Conservation (phyloP, 2,329 filamentous ascomycete species). For the Penicillium hesseltinei region DNA sequence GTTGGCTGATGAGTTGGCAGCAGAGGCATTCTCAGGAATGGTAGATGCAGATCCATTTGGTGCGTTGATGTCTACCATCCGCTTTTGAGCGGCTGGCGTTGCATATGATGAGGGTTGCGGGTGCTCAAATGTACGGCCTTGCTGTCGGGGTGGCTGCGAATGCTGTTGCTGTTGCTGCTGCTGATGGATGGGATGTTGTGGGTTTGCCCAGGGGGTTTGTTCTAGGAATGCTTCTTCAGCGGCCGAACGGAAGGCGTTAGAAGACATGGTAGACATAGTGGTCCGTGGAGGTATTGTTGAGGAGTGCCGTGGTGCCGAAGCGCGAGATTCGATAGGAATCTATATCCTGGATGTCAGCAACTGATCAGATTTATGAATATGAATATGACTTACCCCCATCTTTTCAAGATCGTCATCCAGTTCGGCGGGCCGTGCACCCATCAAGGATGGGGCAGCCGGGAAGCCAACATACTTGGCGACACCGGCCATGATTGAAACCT, state of each 20-base stretch:
- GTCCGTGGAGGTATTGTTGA: slow-evolving; percentile 29
- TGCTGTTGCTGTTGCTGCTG: slow-evolving; percentile 49
- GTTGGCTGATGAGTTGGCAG: slow-evolving; percentile 43
- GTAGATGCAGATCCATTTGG: slow-evolving; percentile 49
- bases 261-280: slow-evolving; percentile 35
- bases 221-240: slow-evolving; percentile 85
- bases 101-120: slow-evolving; percentile 37
- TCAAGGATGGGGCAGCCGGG: slow-evolving; percentile 85
- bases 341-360: slow-evolving; percentile 15
- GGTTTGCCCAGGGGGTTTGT: slow-evolving; percentile 89
- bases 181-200: slow-evolving; percentile 71
- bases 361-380: neutral
- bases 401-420: slow-evolving; percentile 83
- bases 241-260: slow-evolving; percentile 44
- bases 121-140: slow-evolving; percentile 33
- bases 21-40: slow-evolving; percentile 44
- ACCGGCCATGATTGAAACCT: slow-evolving; percentile 86
- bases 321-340: slow-evolving; percentile 33
- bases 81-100: slow-evolving; percentile 47
- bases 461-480: slow-evolving; percentile 95
- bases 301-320: slow-evolving; percentile 26
- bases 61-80: slow-evolving; percentile 42
- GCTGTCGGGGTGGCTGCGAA: slow-evolving; percentile 39
- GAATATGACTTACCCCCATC: slow-evolving; percentile 69
- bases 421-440: slow-evolving; percentile 67